A percentile compares a stretch with the other conserved stretches of the same genome.
Conservation (phyloP, 2,329 filamentous ascomycete species). For the Pseudopithomyces chartarum region DNA sequence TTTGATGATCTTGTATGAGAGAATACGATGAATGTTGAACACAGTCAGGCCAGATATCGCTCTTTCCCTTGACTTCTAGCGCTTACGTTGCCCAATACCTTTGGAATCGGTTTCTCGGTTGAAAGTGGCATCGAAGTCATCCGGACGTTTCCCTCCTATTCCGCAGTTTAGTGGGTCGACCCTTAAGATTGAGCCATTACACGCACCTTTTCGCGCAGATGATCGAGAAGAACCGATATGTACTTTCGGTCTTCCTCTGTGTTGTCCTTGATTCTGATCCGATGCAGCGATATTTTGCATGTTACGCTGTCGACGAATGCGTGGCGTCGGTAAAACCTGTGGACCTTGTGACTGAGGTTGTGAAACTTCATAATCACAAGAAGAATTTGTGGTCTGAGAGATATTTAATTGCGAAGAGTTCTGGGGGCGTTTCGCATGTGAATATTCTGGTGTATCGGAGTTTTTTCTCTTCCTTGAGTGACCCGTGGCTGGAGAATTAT, state of each 20-base stretch:
- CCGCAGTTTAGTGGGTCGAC: background rate
- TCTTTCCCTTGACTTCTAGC: too few species aligned
- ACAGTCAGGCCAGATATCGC: too few species aligned
- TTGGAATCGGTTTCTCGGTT: too few species aligned
- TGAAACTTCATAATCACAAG: background rate
- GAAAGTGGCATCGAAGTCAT: background rate
- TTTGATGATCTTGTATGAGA: background rate
- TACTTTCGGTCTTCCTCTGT: background rate
- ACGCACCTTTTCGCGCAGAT: background rate
- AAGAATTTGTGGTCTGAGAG: background rate
- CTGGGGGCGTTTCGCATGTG: constrained; percentile 14
- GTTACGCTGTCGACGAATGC: background rate
- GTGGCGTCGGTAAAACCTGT: background rate
- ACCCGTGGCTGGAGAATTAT: too few species aligned
- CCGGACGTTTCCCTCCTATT: background rate
- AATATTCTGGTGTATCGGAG: constrained; percentile 1
- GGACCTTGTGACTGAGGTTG: background rate
- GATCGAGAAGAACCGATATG: background rate
- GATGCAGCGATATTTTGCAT: background rate
- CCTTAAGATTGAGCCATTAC: background rate
- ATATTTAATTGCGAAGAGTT: constrained; percentile 3
- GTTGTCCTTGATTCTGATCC: background rate
- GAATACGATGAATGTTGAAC: too few species aligned
- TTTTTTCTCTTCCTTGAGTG: constrained; percentile 18
- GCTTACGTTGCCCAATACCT: too few species aligned